phyloP scores from a whole-genome alignment of 768 basidiomycete genomes.

The Crassisporium funariophilum region DNA sequence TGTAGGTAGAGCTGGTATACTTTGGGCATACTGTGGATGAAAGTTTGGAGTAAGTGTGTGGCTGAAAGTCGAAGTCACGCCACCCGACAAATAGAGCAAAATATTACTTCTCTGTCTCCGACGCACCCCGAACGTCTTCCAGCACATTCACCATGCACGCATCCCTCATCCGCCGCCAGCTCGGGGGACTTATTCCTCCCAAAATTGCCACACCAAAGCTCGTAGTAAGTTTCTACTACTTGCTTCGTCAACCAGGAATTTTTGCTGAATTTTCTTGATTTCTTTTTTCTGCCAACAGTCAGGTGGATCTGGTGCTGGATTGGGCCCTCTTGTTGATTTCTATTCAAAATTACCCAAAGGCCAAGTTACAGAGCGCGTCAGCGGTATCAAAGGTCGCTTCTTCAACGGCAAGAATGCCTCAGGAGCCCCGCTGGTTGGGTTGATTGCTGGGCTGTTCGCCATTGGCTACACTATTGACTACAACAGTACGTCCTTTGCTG shows the following conservation, averaged over 20 bases:
- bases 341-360: conserved; percentile 98
- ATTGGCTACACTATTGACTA: conserved; percentile 90
- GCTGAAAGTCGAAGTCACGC: neutral
- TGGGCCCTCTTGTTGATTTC: conserved; percentile 87
- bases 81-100: conserved; percentile 17
- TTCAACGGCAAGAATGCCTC: conserved; percentile 89
- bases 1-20: too few relatives aligned
- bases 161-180: conserved; percentile 81
- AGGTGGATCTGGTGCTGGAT: conserved; percentile 78
- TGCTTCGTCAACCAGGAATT: too few relatives aligned
- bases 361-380: conserved; percentile 56
- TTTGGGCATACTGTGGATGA: too few relatives aligned
- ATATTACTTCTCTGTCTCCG: conserved; percentile 21
- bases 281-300: conserved; percentile 49
- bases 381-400: conserved; percentile 78
- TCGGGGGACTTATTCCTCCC: conserved; percentile 86
- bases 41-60: too few relatives aligned
- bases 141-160: conserved; percentile 65
- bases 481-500: conserved; percentile 64
- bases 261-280: conserved; percentile 4
- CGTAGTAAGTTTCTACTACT: too few relatives aligned
- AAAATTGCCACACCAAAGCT: conserved; percentile 93
- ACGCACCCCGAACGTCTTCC: conserved; percentile 29
- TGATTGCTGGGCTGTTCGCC: conserved; percentile 67
- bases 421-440: conserved; percentile 62